phyloP scores from a whole-genome alignment of 2,329 filamentous ascomycete genomes.

The Parastagonospora nodorum region DNA sequence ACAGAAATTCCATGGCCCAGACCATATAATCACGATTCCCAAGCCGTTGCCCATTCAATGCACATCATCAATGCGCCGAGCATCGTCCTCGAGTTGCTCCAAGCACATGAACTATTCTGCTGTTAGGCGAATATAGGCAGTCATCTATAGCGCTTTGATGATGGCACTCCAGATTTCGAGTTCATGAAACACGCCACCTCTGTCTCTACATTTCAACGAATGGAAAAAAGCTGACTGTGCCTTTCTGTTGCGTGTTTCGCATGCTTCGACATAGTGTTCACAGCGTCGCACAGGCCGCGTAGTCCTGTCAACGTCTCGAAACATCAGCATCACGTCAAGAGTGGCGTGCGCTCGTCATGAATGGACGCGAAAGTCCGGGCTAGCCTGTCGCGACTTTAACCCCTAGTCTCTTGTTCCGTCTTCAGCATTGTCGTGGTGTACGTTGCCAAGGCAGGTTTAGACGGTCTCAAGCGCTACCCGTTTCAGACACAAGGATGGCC shows the following conservation, averaged over 20 bases:
- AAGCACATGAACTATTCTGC: too few species aligned
- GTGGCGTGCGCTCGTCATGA: too few species aligned
- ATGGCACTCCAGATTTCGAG: too few species aligned
- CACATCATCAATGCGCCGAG: background rate
- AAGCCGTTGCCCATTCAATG: conserved; percentile 6
- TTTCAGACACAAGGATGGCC: conserved; percentile 33
- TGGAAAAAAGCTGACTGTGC: too few species aligned
- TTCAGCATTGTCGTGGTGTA: conserved; percentile 19
- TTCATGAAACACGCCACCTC: too few species aligned
- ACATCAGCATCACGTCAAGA: background rate
- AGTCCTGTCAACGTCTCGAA: background rate
- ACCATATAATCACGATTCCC: conserved; percentile 3
- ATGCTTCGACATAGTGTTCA: background rate
- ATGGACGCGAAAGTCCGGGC: too few species aligned
- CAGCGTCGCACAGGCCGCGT: background rate
- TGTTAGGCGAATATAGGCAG: too few species aligned
- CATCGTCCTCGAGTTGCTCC: too few species aligned
- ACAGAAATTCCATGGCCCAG: background rate
- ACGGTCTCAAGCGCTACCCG: conserved; percentile 30
- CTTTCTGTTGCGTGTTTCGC: too few species aligned
- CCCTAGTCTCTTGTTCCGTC: conserved; percentile 7
- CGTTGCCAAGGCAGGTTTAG: conserved; percentile 26
- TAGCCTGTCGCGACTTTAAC: background rate
- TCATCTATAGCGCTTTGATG: too few species aligned
- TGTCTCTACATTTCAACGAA: too few species aligned